These are phyloP conservation scores for Pelargonium myrrhifolium DNA, from an alignment of 441 rosid genomes.

Conservation along the genomic window DNA sequence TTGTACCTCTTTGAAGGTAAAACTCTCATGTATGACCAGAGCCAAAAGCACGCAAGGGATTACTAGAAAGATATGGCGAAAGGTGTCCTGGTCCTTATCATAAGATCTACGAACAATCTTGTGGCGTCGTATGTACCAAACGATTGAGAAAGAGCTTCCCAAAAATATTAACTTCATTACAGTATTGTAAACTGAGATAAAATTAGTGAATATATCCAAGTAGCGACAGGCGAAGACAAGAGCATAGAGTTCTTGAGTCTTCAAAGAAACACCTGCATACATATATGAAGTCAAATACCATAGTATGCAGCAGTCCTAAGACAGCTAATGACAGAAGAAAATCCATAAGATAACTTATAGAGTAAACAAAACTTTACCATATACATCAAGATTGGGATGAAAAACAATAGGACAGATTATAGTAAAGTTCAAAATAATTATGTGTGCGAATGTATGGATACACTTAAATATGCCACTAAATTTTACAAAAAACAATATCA, in stretches of 20 bases:
- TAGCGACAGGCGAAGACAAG: conserved; percentile 49
- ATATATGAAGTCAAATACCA: conserved; percentile 3
- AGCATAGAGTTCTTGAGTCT: conserved; percentile 67
- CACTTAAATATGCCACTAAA: too few species aligned
- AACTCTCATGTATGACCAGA: conserved; percentile 43
- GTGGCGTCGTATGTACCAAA: conserved; percentile 57
- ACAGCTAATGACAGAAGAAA: neutral
- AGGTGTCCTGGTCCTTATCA: conserved; percentile 58
- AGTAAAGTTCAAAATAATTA: neutral
- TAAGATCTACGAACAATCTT: conserved; percentile 49
- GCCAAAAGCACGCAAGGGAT: conserved; percentile 50
- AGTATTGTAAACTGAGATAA: conserved; percentile 42
- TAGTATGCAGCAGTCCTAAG: neutral
- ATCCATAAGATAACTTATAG: neutral
- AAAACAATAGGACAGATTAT: neutral
- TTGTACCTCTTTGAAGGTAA: conserved; percentile 45
- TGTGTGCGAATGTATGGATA: neutral
- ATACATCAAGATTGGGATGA: neutral
- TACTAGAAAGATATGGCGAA: conserved; percentile 48
- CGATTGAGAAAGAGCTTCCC: conserved; percentile 56
- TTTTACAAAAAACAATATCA: too few species aligned
- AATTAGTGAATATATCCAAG: conserved; percentile 42
- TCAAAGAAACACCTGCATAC: conserved; percentile 50
- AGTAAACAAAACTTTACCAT: neutral
- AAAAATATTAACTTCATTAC: conserved; percentile 55